Evolutionary conservation across 208 protist species (phyloP), one percentile per base, ranked within the genome.

Genomic region (Trypanosoma lewisi): DNA sequence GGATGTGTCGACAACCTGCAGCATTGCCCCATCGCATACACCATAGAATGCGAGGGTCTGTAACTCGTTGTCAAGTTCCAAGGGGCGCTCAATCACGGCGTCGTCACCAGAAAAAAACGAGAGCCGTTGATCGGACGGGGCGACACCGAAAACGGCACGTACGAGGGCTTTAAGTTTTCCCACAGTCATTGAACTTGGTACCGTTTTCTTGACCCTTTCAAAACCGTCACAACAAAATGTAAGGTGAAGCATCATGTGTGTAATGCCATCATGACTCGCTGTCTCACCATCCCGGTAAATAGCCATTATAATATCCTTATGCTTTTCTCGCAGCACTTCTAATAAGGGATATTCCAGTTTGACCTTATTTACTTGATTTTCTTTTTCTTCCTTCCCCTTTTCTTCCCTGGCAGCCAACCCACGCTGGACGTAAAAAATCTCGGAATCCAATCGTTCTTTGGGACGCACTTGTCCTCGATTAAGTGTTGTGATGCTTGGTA

Each of bases 391-490:
- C 36, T 73, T 30, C 30, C 60, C 16, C 51, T 76, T 6, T 39
- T 66, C 27, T 36, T 75, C 57, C 23, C 70, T 77, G 57, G 75
- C 55, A 30, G 80, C 82, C 17, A 93, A 49, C 2, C 89, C 89
- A 47, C 89, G 83, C 54, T 96, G 89, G 0, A 96, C 61, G 67
- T 96, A 96, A 64, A 93, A 87, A 25, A 96, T 53, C 63, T 96
- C 86, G 51, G 86, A 89, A 62, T 93, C 89, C 0, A 87, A 59
- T 9, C 86, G 80, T 49, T 96, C 89, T 64, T 93, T 96, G 45
- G 69, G 57, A 19, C 89, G 82, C 45, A 96, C 85, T 19, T 82
- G 69, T 28, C 84, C 85, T 16, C 87, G 74, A 55, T 96, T 96
- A 0, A 96, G 77, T 25, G 82, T 69, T 4, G 77, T 77, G 31